Evolutionary conservation across 2,329 filamentous ascomycete species (phyloP).

Genomic region (Dactylella cylindrospora): DNA sequence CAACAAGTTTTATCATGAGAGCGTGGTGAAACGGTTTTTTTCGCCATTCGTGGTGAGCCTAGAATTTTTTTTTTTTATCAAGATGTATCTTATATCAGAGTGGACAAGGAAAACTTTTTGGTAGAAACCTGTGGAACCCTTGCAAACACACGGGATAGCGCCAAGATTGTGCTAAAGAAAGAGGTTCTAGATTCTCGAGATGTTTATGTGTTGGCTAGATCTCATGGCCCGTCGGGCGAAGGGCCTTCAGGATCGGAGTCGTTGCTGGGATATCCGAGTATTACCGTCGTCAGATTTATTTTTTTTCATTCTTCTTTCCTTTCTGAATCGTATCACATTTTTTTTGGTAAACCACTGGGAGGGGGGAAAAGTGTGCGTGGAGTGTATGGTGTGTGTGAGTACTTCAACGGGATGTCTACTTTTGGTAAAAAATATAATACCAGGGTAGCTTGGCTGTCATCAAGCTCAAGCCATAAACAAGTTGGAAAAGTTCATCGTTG

Average conservation of each 20-base stretch:
- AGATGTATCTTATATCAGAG: too few species aligned
- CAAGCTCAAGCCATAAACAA: too few species aligned
- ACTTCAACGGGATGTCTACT: too few species aligned
- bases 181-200: constrained; percentile 40
- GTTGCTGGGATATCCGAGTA: constrained; percentile 2
- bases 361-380: not conserved
- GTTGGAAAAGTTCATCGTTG: constrained; percentile 35
- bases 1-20: constrained; percentile 13
- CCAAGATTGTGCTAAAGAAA: constrained; percentile 15
- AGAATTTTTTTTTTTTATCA: constrained; percentile 35
- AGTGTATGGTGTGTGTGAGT: constrained; percentile 3
- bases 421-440: constrained; percentile 17
- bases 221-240: too few species aligned
- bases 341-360: too few species aligned
- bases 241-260: too few species aligned
- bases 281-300: constrained; percentile 15
- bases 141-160: constrained; percentile 41
- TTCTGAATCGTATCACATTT: too few species aligned
- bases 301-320: constrained; percentile 4
- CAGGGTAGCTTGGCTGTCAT: constrained; percentile 40
- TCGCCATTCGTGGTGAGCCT: constrained; percentile 44
- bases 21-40: constrained; percentile 12
- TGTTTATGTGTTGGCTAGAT: constrained; percentile 19
- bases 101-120: too few species aligned
- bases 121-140: constrained; percentile 41